Evolutionary conservation across 2,329 filamentous ascomycete species (phyloP).

Genomic region (Alternaria sp.): DNA sequence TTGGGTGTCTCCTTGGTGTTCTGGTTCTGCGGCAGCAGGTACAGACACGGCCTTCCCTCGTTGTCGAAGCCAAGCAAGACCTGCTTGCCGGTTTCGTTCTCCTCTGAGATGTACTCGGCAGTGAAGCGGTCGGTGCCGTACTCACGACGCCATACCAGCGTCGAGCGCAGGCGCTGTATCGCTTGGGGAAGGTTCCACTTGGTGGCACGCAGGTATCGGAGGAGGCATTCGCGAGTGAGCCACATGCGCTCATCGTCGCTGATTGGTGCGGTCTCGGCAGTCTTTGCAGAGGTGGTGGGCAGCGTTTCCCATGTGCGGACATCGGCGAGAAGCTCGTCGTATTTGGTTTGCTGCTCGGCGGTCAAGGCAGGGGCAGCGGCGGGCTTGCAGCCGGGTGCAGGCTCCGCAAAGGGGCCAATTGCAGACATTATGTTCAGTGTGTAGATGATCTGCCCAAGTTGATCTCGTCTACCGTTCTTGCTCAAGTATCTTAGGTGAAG

Average conservation of each 20-base stretch:
- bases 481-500: background rate
- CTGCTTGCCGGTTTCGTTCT: slow-evolving; percentile 98
- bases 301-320: slow-evolving; percentile 76
- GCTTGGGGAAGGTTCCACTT: slow-evolving; percentile 82
- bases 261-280: slow-evolving; percentile 66
- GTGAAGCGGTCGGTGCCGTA: slow-evolving; percentile 80
- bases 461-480: background rate
- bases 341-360: slow-evolving; percentile 80
- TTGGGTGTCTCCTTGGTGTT: slow-evolving; percentile 87
- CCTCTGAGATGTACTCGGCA: slow-evolving; percentile 84
- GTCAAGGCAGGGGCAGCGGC: slow-evolving; percentile 67
- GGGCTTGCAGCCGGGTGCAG: slow-evolving; percentile 62
- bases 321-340: slow-evolving; percentile 73
- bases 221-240: slow-evolving; percentile 88
- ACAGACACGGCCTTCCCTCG: slow-evolving; percentile 83
- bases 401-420: slow-evolving; percentile 43
- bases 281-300: slow-evolving; percentile 66
- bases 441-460: background rate
- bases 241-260: slow-evolving; percentile 84
- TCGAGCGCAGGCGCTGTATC: slow-evolving; percentile 78
- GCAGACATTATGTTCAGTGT: slow-evolving; percentile 25
- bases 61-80: slow-evolving; percentile 87
- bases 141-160: slow-evolving; percentile 86
- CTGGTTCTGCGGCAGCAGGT: slow-evolving; percentile 86
- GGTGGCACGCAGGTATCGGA: slow-evolving; percentile 90